Conservation (phyloP, 495 filamentous ascomycete genomes). For the Lasiosphaeria miniovina region DNA sequence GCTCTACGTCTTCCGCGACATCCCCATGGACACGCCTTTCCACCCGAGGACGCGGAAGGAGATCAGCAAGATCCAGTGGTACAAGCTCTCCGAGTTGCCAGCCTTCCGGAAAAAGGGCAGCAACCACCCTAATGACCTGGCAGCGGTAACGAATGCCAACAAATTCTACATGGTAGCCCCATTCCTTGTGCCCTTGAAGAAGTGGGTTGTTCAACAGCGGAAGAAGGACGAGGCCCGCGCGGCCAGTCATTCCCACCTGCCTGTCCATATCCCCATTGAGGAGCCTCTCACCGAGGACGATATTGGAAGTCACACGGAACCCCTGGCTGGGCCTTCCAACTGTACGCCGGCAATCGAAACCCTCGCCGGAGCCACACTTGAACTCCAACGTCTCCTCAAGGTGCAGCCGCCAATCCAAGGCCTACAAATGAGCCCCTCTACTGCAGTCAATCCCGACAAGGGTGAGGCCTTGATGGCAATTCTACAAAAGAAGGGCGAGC, state of each 20-base stretch:
- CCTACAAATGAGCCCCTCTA: slow-evolving; percentile 30
- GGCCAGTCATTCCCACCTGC: slow-evolving; percentile 27
- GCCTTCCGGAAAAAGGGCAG: slow-evolving; percentile 66
- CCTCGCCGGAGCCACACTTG: slow-evolving; percentile 56
- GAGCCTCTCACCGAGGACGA: slow-evolving; percentile 44
- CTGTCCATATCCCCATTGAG: slow-evolving; percentile 28
- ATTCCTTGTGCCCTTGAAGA: slow-evolving; percentile 79
- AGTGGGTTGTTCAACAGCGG: slow-evolving; percentile 84
- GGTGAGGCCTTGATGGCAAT: slow-evolving; percentile 33
- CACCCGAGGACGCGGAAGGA: slow-evolving; percentile 90
- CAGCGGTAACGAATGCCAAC: slow-evolving; percentile 62
- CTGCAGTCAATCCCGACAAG: slow-evolving; percentile 27
- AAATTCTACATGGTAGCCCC: slow-evolving; percentile 99
- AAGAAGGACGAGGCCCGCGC: slow-evolving; percentile 55
- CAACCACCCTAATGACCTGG: slow-evolving; percentile 45
- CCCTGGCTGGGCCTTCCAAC: slow-evolving; percentile 13
- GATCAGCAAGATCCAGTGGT: slow-evolving; percentile 95
- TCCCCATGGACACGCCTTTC: slow-evolving; percentile 82
- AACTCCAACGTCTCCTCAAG: slow-evolving; percentile 63
- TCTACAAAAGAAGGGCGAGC: slow-evolving; percentile 27
- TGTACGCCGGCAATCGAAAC: slow-evolving; percentile 34
- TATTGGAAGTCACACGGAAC: slow-evolving; percentile 29
- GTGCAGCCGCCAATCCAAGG: slow-evolving; percentile 52
- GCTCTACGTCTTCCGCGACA: slow-evolving; percentile 83
- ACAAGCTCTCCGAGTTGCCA: slow-evolving; percentile 80